Evolutionary conservation across 2,329 filamentous ascomycete species (phyloP).

Genomic region (Berkeleyomyces rouxiae): DNA sequence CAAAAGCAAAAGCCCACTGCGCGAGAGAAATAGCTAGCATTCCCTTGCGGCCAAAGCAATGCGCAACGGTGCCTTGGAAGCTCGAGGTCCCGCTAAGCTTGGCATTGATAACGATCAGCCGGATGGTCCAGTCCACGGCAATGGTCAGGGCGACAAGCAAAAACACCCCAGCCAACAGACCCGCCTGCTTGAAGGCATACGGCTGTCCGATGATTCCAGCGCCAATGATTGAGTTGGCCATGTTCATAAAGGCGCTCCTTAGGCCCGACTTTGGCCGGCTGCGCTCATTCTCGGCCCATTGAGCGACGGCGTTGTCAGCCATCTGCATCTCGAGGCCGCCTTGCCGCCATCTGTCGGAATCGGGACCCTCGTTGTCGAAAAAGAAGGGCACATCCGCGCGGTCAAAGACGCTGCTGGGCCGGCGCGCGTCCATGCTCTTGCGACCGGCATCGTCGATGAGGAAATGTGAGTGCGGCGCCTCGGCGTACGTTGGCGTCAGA

Average conservation of each 20-base stretch:
- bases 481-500: slow-evolving; percentile 30
- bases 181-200: slow-evolving; percentile 89
- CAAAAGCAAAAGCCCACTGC: slow-evolving; percentile 97
- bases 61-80: slow-evolving; percentile 89
- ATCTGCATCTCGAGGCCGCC: slow-evolving; percentile 13
- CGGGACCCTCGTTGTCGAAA: slow-evolving; percentile 9
- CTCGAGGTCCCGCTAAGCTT: slow-evolving; percentile 88
- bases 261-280: slow-evolving; percentile 67
- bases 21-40: slow-evolving; percentile 77
- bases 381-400: slow-evolving; percentile 12
- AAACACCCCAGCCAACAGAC: slow-evolving; percentile 61
- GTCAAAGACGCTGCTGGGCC: slow-evolving; percentile 12
- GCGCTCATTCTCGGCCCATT: slow-evolving; percentile 37
- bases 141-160: slow-evolving; percentile 67
- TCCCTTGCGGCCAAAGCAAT: slow-evolving; percentile 80
- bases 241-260: slow-evolving; percentile 92
- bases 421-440: slow-evolving; percentile 10
- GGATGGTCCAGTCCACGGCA: slow-evolving; percentile 92
- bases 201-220: slow-evolving; percentile 69
- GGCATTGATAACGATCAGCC: slow-evolving; percentile 91
- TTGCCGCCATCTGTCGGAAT: neutral
- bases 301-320: slow-evolving; percentile 13
- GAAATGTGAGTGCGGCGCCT: slow-evolving; percentile 19
- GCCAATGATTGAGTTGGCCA: slow-evolving; percentile 96
- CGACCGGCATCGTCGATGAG: slow-evolving; percentile 10